phyloP scores from a whole-genome alignment of 176 grass and related monocot species.

The Elaeis guineensis region DNA sequence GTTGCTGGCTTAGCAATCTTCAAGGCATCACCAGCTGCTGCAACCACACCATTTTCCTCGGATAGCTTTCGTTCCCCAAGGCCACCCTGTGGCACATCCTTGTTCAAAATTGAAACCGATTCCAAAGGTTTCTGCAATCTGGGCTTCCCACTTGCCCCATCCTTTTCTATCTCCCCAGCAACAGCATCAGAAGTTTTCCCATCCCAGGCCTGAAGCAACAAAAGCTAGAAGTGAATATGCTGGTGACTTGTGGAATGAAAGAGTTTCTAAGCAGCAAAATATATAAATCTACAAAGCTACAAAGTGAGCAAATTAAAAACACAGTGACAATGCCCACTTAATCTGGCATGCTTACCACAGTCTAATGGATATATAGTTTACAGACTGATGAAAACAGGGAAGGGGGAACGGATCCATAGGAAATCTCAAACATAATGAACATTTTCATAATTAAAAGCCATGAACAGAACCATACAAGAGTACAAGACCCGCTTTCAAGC shows the following conservation, averaged over 20 bases:
- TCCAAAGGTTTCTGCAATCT: constrained; percentile 33
- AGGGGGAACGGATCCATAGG: too few relatives aligned
- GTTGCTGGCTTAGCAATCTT: constrained; percentile 15
- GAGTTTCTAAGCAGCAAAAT: too few relatives aligned
- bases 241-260: too few relatives aligned
- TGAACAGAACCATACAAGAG: neutral
- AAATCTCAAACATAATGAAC: too few relatives aligned
- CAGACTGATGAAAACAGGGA: too few relatives aligned
- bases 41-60: constrained; percentile 16
- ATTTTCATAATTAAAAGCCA: too few relatives aligned
- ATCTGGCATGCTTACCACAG: too few relatives aligned
- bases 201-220: constrained; percentile 25
- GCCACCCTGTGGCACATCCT: constrained; percentile 23
- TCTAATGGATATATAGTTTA: too few relatives aligned
- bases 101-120: constrained; percentile 32
- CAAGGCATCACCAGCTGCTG: constrained; percentile 11
- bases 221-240: too few relatives aligned
- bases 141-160: constrained; percentile 20
- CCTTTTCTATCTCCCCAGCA: constrained; percentile 44
- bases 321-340: too few relatives aligned
- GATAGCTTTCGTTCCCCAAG: constrained; percentile 1
- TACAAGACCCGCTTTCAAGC: neutral
- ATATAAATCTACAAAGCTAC: too few relatives aligned
- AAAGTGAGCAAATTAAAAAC: too few relatives aligned
- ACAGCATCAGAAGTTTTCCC: constrained; percentile 27